Conservation (phyloP, 176 grass and related monocot species). For the Aegilops bicornis region DNA sequence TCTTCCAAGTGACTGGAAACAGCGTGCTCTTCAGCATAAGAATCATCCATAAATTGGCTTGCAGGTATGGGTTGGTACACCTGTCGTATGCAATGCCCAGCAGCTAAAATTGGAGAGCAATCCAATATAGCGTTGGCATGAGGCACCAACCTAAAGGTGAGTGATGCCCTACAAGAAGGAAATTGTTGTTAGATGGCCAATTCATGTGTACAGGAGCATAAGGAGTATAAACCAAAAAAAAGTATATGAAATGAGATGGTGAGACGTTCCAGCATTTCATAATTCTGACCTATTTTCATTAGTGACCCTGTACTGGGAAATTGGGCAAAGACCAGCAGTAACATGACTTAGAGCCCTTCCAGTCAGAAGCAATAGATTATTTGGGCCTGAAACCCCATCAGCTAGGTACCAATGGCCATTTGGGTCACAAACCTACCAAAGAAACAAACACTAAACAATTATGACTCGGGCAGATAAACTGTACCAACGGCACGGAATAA, state of each 20-base stretch:
- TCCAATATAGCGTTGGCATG: slow-evolving; percentile 67
- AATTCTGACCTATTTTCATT: slow-evolving; percentile 37
- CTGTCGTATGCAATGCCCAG: slow-evolving; percentile 59
- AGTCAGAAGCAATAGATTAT: slow-evolving; percentile 62
- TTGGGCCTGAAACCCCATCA: slow-evolving; percentile 42
- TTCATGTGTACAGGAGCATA: neutral
- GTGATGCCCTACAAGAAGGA: slow-evolving; percentile 57
- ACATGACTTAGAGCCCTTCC: slow-evolving; percentile 70
- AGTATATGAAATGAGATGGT: neutral
- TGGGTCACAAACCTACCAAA: slow-evolving; percentile 71
- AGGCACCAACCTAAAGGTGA: slow-evolving; percentile 79
- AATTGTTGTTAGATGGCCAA: neutral
- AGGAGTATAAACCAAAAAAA: neutral
- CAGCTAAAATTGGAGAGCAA: slow-evolving; percentile 67
- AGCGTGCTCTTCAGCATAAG: slow-evolving; percentile 49
- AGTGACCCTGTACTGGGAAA: slow-evolving; percentile 47
- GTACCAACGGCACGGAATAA: neutral
- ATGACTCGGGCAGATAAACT: slow-evolving; percentile 8
- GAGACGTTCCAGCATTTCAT: slow-evolving; percentile 15
- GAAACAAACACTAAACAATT: slow-evolving; percentile 29
- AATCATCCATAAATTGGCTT: slow-evolving; percentile 68
- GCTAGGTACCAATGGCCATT: slow-evolving; percentile 81
- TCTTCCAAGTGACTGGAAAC: slow-evolving; percentile 51
- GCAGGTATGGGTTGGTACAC: slow-evolving; percentile 69
- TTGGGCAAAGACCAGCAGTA: slow-evolving; percentile 65